Base-by-base conservation (phyloP, 192 early-diverging fungal species). In the Coemansia sp. region DNA sequence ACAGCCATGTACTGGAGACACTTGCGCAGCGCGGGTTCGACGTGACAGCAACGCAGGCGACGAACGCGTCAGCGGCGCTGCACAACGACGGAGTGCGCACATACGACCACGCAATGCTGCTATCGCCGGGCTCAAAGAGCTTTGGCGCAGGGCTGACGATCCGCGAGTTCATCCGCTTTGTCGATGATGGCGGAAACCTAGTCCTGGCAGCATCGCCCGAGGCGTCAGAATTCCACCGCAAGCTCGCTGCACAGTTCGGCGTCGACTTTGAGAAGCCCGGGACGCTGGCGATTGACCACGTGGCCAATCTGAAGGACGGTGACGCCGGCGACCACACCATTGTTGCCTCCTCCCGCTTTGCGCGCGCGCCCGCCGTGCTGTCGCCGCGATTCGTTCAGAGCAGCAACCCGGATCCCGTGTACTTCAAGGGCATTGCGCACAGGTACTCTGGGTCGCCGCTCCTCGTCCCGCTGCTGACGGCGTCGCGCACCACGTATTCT, bases 181-280 rank as follows among this genome's bases (percentile, higher is more conserved):
- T 97, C 42, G 89, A 95, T 53, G 84, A 87, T 26, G 96, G 95
- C 34, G 97, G 96, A 21, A 99, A 97, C 72, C 72, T 97, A 31
- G 40, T 99, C 5, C 56, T 95, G 13, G 91, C 89, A 4, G 88
- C 85, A 1, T 85, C 87, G 8, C 70, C 85, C 31, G 84, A 89
- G 45, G 61, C 91, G 20, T 84, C 86, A 6, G 91, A 91, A 34
- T 74, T 85, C 7, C 61, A 92, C 5, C 87, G 94, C 13, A 92
- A 93, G 63, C 83, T 99, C 40, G 89, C 88, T n/a, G 83, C 85
- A 66, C 96, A 98, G 70, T 93, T 97, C 68, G 92, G 92, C 53
- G 87, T 93, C 20, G 92, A 92, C 37, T 90, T 91, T 52, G 96
- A 96, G 64, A 85, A 86, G 59, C 74, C 82, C 23, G 86, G 86